Conservation (phyloP, 805 yeast species). For the Yamadazyma endophytica region DNA sequence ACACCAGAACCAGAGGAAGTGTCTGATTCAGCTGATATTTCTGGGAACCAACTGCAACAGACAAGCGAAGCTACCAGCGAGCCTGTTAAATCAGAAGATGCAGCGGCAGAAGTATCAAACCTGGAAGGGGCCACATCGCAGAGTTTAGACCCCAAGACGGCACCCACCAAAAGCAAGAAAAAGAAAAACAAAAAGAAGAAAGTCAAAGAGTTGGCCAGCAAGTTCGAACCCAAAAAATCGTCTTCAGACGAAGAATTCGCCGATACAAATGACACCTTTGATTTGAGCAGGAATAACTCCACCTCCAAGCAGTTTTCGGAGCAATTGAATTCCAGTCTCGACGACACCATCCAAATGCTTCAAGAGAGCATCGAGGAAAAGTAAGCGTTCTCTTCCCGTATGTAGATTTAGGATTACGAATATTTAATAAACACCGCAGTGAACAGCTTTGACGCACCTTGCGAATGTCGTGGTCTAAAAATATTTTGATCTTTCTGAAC, state of each 20-base stretch:
- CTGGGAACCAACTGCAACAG: too few relatives aligned
- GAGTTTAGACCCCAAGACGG: constrained; percentile 2
- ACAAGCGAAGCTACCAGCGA: too few relatives aligned
- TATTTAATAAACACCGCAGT: too few relatives aligned
- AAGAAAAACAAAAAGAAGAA: constrained; percentile 1
- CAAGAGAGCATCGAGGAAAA: constrained; percentile 30
- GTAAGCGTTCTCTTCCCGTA: too few relatives aligned
- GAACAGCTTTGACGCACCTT: too few relatives aligned
- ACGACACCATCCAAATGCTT: constrained; percentile 36
- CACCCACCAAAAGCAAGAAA: constrained; percentile 1
- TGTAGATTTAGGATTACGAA: too few relatives aligned
- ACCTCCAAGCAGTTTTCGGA: constrained; percentile 30
- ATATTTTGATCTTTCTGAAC: too few relatives aligned
- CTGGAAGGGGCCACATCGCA: constrained; percentile 1
- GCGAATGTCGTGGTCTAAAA: too few relatives aligned
- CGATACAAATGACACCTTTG: constrained; percentile 9
- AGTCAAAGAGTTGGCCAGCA: constrained; percentile 3
- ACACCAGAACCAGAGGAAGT: too few relatives aligned
- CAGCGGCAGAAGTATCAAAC: constrained; percentile 2
- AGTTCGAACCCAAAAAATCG: constrained; percentile 3
- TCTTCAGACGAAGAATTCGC: constrained; percentile 11
- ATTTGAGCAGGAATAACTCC: constrained; percentile 23
- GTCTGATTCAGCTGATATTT: too few relatives aligned
- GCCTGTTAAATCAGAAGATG: constrained; percentile 1
- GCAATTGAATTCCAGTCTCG: constrained; percentile 30